Percentiles rank a stretch among this genome's conserved stretches.
phyloP scores from a whole-genome alignment of 139 green algal genomes.

The Picochlorum sp. region DNA sequence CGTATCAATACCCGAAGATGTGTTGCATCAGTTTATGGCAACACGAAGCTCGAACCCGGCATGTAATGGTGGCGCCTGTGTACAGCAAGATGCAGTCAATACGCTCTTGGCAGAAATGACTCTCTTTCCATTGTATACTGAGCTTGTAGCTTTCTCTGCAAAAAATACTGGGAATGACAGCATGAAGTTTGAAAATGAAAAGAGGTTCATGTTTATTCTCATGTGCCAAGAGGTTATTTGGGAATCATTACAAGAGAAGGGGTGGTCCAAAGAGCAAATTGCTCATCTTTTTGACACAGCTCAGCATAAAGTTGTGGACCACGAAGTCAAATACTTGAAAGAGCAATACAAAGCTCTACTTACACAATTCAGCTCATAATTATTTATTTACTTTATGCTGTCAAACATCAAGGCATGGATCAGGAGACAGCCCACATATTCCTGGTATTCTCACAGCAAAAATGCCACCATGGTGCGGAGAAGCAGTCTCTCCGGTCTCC shows the following conservation, averaged over 20 bases:
- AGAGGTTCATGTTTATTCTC: conserved; percentile 51
- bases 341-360: conserved; percentile 2
- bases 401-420: not conserved
- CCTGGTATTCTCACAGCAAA: conserved; percentile 33
- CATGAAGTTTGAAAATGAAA: conserved; percentile 29
- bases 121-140: conserved; percentile 18
- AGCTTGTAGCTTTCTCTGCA: conserved; percentile 1
- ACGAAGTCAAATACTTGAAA: conserved; percentile 25
- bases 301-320: conserved; percentile 17
- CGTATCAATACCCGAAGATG: not conserved
- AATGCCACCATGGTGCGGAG: conserved; percentile 28
- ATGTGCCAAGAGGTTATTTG: conserved; percentile 23
- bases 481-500: conserved; percentile 28
- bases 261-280: conserved; percentile 20
- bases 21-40: conserved; percentile 23
- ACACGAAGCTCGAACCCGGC: conserved; percentile 17
- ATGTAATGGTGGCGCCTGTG: conserved; percentile 22
- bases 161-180: not conserved
- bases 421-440: conserved; percentile 14
- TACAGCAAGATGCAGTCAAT: conserved; percentile 25
- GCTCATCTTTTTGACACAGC: conserved; percentile 14
- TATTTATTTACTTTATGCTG: not conserved
- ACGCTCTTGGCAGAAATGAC: conserved; percentile 42
- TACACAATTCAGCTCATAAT: not conserved
- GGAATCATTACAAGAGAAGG: conserved; percentile 12